Base-by-base conservation (phyloP, 2,329 filamentous ascomycete species). In the Tothia fuscella region DNA sequence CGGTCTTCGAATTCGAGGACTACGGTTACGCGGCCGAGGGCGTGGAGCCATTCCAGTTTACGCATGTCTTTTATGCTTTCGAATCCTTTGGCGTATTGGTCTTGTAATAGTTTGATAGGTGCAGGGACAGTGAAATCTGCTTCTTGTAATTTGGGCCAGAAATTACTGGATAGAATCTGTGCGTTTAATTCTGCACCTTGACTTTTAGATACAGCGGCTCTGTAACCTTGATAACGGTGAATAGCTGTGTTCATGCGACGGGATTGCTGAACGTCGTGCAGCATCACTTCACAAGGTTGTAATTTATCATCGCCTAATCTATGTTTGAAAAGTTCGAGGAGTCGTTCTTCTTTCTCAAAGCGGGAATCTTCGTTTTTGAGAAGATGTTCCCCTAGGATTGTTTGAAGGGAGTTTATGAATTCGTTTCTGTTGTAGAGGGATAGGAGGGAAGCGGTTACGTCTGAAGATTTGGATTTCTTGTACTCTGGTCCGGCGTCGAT, bases 231-330 rank as follows among this genome's bases (percentile, higher is more conserved):
- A 24, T 17, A 24, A 19, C 24, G 71, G 31, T 76, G 68, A 35
- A 94, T 76, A 10, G 72, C 66, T 6, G 68, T 64, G 55, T 95
- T 83, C 45, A 93, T 75, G 31, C 76, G 72, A 46, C 72, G 71
- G 2, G 87, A 93, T 54, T 95, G 88, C 49, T 82, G 74, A 26
- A 96, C 82, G 57, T 98, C 91, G 48, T 82, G 84, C 44, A 98
- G 74, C 91, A 98, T 98, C 53, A 98, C 91, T 56, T 98, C 89
- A 59, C 88, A 95, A 37, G 84, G 83, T 57, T 96, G 91, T 34
- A 98, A 66, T 13, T 85, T 78, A 21, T 74, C 72, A 49, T 95
- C 86, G 19, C 89, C 89, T 43, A 95, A 88, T 6, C 88, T 78
- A 47, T 84, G 72, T 64, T 95, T 95, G 45, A 98, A 72, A 7